Evolutionary conservation across 495 filamentous ascomycete genomes (phyloP).

Genomic region (Clohesyomyces aquaticus): DNA sequence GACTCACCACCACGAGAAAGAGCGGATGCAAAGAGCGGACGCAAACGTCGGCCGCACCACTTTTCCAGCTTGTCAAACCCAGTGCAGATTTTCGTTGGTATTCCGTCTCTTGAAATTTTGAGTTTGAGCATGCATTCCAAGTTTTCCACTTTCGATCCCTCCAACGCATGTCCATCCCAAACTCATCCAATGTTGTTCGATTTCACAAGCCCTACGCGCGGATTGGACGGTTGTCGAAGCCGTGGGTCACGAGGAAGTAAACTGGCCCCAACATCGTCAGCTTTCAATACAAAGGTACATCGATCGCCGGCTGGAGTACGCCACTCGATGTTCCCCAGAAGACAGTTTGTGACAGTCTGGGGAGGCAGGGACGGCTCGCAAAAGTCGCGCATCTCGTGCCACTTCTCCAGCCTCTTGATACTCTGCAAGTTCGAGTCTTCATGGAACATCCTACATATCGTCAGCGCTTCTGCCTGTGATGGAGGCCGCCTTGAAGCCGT

Average conservation of each 20-base stretch:
- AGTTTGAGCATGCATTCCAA: slow-evolving; percentile 2
- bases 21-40: slow-evolving; percentile 8
- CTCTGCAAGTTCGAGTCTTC: background rate
- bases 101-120: slow-evolving; percentile 5
- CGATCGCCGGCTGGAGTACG: slow-evolving; percentile 18
- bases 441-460: slow-evolving; percentile 10
- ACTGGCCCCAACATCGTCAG: slow-evolving; percentile 17
- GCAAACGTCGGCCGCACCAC: slow-evolving; percentile 6
- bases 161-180: slow-evolving; percentile 25
- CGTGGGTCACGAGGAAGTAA: slow-evolving; percentile 19
- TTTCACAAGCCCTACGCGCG: background rate
- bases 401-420: slow-evolving; percentile 1
- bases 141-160: slow-evolving; percentile 17
- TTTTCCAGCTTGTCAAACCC: slow-evolving; percentile 6
- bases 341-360: background rate
- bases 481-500: background rate
- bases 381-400: slow-evolving; percentile 34
- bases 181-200: slow-evolving; percentile 27
- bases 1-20: slow-evolving; percentile 26
- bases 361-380: slow-evolving; percentile 20
- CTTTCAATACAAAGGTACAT: slow-evolving; percentile 17
- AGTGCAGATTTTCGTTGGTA: slow-evolving; percentile 14
- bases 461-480: background rate
- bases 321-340: slow-evolving; percentile 11
- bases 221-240: slow-evolving; percentile 20